These are phyloP conservation scores for Pyrus bretschneideri DNA, from an alignment of 306 rosid genomes.

Conservation along the genomic window DNA sequence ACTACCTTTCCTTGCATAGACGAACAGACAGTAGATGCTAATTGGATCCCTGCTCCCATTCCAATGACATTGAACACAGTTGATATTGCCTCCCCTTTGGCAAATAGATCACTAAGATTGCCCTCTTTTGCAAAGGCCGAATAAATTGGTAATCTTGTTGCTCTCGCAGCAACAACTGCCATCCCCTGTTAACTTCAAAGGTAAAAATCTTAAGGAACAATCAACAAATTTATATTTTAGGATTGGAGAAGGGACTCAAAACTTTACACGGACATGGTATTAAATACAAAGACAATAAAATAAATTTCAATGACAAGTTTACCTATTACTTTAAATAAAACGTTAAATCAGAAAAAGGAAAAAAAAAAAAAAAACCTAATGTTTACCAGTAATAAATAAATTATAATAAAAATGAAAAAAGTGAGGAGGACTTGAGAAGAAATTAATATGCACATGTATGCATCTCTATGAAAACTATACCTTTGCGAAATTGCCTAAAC, in stretches of 20 bases:
- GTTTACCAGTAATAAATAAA: not conserved
- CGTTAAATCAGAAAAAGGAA: not conserved
- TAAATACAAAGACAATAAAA: not conserved
- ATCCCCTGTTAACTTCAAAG: slow-evolving; percentile 58
- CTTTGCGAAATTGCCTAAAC: slow-evolving; percentile 91
- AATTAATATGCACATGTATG: not conserved
- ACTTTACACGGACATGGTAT: not conserved
- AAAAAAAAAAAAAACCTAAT: not conserved
- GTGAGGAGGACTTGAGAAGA: not conserved
- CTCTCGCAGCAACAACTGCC: slow-evolving; percentile 98
- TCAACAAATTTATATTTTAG: not conserved
- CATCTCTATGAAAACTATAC: slow-evolving; percentile 22
- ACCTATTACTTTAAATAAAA: not conserved
- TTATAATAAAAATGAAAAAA: not conserved
- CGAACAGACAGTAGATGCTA: slow-evolving; percentile 89
- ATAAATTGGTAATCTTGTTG: slow-evolving; percentile 97
- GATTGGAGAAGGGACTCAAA: not conserved
- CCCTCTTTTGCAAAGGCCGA: slow-evolving; percentile 98
- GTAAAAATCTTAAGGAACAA: slow-evolving; percentile 3
- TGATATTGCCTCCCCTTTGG: slow-evolving; percentile 98
- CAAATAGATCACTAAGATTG: slow-evolving; percentile 95
- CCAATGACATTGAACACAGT: slow-evolving; percentile 90
- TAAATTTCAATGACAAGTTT: not conserved
- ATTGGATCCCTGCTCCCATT: slow-evolving; percentile 81
- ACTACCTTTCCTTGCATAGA: slow-evolving; percentile 91